A percentile compares a stretch with the other conserved stretches of the same genome.
phyloP scores from a whole-genome alignment of 352 stramenopile genomes.

The Pythium graminicola region DNA sequence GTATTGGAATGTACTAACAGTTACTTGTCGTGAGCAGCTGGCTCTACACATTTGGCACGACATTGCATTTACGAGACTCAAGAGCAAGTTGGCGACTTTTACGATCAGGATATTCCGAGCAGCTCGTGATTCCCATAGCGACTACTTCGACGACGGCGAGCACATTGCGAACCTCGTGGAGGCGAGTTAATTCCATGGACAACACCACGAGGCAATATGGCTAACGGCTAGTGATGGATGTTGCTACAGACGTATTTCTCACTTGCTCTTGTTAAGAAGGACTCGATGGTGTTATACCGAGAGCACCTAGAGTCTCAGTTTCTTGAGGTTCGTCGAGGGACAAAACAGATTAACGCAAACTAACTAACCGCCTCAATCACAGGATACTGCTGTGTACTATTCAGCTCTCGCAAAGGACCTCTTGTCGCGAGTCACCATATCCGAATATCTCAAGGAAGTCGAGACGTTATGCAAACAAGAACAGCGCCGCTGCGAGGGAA shows the following conservation, averaged over 20 bases:
- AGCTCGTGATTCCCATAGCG: constrained; percentile 41
- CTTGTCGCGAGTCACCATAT: constrained; percentile 55
- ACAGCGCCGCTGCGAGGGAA: constrained; percentile 64
- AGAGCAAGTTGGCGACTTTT: constrained; percentile 54
- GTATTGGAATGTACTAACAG: too few relatives aligned
- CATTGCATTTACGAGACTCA: constrained; percentile 62
- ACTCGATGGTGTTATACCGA: constrained; percentile 76
- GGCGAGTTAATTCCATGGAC: constrained; percentile 22
- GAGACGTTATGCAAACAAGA: constrained; percentile 74
- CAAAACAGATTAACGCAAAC: too few relatives aligned
- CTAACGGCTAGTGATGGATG: not conserved
- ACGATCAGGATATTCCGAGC: constrained; percentile 64
- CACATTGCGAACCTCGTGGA: constrained; percentile 61
- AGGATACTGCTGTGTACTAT: constrained; percentile 71
- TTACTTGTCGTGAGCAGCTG: constrained; percentile 39
- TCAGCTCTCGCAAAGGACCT: constrained; percentile 54
- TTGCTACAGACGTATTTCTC: constrained; percentile 64
- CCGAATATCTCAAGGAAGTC: constrained; percentile 65
- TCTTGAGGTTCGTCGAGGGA: constrained; percentile 29
- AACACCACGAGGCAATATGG: too few relatives aligned
- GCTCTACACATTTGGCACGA: constrained; percentile 83
- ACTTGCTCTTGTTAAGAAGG: constrained; percentile 62
- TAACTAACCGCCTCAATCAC: too few relatives aligned
- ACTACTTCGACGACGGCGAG: constrained; percentile 69
- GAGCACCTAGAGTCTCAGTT: constrained; percentile 72